These are phyloP conservation scores for Ceratocystis diversiconidia DNA, from an alignment of 2,329 filamentous ascomycete species.

Conservation along the genomic window DNA sequence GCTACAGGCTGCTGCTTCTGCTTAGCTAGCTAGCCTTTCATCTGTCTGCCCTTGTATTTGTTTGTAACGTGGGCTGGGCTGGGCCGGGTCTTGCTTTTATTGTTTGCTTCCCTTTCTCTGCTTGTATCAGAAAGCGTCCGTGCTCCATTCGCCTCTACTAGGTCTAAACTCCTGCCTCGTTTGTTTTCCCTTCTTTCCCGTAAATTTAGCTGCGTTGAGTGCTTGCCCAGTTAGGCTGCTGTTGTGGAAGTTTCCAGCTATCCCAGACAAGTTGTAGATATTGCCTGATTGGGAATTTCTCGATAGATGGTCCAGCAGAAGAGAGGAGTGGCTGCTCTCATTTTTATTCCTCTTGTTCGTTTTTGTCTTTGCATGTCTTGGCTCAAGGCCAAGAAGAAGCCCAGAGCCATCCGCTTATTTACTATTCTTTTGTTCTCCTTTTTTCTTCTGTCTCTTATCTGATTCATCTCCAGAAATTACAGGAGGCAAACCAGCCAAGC, in stretches of 20 bases:
- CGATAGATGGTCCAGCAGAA: not conserved
- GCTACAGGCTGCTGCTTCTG: too few species aligned
- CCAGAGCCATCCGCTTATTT: not conserved
- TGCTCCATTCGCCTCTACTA: not conserved
- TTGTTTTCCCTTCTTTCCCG: not conserved
- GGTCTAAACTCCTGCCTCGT: not conserved
- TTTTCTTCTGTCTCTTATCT: not conserved
- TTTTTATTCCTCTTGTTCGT: not conserved
- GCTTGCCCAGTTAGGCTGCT: not conserved
- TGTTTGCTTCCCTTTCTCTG: conserved; percentile 1
- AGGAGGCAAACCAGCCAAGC: not conserved
- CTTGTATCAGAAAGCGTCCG: conserved; percentile 6
- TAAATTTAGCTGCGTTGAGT: not conserved
- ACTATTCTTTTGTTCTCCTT: not conserved
- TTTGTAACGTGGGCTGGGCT: not conserved
- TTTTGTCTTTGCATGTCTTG: not conserved
- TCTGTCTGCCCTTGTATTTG: too few species aligned
- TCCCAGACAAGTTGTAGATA: not conserved
- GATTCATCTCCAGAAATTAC: not conserved
- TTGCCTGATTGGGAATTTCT: not conserved
- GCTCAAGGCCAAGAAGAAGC: not conserved
- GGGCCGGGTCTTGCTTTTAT: not conserved
- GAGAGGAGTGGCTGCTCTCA: not conserved
- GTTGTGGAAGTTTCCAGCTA: not conserved
- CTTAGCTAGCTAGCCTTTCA: too few species aligned